phyloP scores from a whole-genome alignment of 768 basidiomycete species.

The Termitomyces sp. region DNA sequence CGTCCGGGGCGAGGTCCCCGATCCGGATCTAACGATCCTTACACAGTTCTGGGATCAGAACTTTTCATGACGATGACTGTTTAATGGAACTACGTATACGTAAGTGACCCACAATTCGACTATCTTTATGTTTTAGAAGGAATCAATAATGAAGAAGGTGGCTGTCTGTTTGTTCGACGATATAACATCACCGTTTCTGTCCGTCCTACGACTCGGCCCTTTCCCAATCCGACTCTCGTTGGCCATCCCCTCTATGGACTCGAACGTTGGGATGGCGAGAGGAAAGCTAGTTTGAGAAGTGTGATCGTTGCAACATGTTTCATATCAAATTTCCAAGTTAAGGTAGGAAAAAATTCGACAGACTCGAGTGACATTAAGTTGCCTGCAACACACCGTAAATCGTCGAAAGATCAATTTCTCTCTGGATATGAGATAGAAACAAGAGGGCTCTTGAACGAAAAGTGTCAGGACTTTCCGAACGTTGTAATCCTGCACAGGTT shows the following conservation, averaged over 20 bases:
- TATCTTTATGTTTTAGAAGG: not conserved
- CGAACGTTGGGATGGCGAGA: not conserved
- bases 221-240: not conserved
- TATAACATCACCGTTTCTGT: too few species aligned
- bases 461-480: not conserved
- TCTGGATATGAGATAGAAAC: too few species aligned
- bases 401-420: too few species aligned
- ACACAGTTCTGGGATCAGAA: slow-evolving; percentile 15
- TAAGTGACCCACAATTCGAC: not conserved
- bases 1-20: slow-evolving; percentile 1
- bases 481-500: not conserved
- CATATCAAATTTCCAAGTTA: too few species aligned
- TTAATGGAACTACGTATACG: not conserved
- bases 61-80: slow-evolving; percentile 2
- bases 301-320: too few species aligned
- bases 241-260: not conserved
- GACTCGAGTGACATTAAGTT: too few species aligned
- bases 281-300: not conserved
- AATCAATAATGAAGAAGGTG: not conserved
- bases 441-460: not conserved
- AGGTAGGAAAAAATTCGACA: too few species aligned
- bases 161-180: not conserved
- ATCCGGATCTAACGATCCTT: slow-evolving; percentile 13
- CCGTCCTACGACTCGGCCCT: too few species aligned
- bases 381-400: too few species aligned